Base-by-base conservation (phyloP, 2,329 filamentous ascomycete species). In the Clarireedia paspali region DNA sequence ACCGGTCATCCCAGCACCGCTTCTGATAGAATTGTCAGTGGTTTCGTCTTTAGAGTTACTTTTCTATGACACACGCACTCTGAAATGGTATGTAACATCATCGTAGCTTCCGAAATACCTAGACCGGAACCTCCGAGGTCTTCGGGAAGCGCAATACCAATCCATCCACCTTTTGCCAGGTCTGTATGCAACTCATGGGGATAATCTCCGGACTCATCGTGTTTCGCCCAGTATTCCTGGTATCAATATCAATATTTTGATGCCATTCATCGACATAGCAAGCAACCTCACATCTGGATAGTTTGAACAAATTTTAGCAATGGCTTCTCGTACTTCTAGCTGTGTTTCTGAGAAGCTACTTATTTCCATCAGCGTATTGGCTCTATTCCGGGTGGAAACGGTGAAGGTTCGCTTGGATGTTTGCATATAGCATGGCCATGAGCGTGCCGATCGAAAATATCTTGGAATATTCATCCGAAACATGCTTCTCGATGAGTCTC, bases 1-100 rank as follows among this genome's bases (percentile, higher is more conserved):
- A 0, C 82, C 82, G 0, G 87, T 87, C 76, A 94, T 90, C 3
- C 89, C 89, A 4, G 89, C 89, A 0, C 89, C 89, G 2, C 82
- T 77, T 58, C 64, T 66, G 42, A 60, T 82, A 85, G 91, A 89
- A 77, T 90, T 86, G 0, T 85, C 87, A 1, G 88, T 87, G 67
- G 5, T 38, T 14, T 14, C 7, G 39, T 38, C 27, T 14, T 9
- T 38, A 30, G 24, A 36, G 24, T 9, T 44, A 20, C 12, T 20
- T 44, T 23, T n/a, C 40, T 23, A 24, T 44, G 23, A 5, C 17
- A 20, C 23, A 56, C 67, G 14, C 63, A 85, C 72, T 91, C 86
- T 0, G 85, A 75, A 56, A 91, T 88, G 2, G 88, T 88, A 65
- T 95, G 89, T 76, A 94, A 80, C 88, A 94, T 92, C 80, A 92